Evolutionary conservation across 139 green algal genomes (phyloP), one percentile per base, ranked within the genome.

Genomic region (Penium margaritaceum): DNA sequence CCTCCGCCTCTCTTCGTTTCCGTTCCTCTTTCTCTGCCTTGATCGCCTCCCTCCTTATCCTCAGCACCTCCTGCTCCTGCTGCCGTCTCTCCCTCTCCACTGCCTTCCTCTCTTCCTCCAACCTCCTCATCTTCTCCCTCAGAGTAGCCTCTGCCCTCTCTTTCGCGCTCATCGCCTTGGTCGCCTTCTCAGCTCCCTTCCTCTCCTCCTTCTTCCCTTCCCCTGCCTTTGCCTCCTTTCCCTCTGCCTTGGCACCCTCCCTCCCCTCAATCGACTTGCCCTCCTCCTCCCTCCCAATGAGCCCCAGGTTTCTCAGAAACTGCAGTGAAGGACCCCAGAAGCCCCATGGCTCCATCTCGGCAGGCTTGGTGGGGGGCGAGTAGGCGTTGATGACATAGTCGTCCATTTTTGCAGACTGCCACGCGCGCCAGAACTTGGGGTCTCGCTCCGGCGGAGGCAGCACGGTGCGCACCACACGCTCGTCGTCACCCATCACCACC

Each of bases 401-500:
- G n/a, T 55, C 61, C n/a, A 77, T 27, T 12, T 32, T 72, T 15
- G 67, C n/a, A 34, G 19, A 15, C 32, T 76, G 21, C 70, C 70
- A 77, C 21, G 58, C 70, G 19, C 21, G 24, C 70, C 70, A 77
- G 44, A 77, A 77, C 21, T 21, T 1, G 14, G 57, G 35, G 70
- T 77, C 70, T 27, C 61, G 32, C 14, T 77, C 70, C 1, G 29
- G 32, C 6, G 61, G 36, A 19, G 70, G 70, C 57, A 77, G 70
- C 43, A 77, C 67, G 29, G 32, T 36, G 29, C 70, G 41, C 70
- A 77, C 70, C 33, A 70, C 61, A 0, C 70, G 61, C 29, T 75
- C 61, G 32, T 70, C 58, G 15, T 79, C 76, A n/a, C n/a, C n/a
- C 5, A 82, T 41, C 67, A 79, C 70, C 0, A 81, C 1, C 27